phyloP scores from a whole-genome alignment of 2,329 filamentous ascomycete species.

The Aquanectria penicillioides region DNA sequence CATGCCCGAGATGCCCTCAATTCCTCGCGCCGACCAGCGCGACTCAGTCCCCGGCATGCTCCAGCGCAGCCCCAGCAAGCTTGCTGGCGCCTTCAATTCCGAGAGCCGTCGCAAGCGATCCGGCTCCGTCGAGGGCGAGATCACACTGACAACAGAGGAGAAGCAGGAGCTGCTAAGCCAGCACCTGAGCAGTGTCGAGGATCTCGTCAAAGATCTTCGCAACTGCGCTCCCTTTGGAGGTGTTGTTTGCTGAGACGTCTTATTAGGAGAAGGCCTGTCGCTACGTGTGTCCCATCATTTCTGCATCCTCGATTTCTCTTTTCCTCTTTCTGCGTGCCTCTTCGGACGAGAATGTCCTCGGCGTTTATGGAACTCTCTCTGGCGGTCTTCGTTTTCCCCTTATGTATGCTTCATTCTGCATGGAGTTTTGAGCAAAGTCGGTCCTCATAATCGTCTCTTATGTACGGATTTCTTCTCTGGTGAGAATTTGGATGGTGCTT shows the following conservation, averaged over 20 bases:
- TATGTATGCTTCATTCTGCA: slow-evolving; percentile 27
- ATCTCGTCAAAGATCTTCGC: slow-evolving; percentile 84
- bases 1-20: slow-evolving; percentile 83
- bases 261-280: neutral
- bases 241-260: slow-evolving; percentile 55
- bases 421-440: slow-evolving; percentile 39
- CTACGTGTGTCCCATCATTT: neutral
- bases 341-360: slow-evolving; percentile 8
- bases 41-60: slow-evolving; percentile 62
- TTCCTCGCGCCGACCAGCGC: slow-evolving; percentile 59
- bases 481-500: slow-evolving; percentile 36
- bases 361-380: slow-evolving; percentile 32
- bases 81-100: slow-evolving; percentile 64
- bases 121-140: slow-evolving; percentile 52
- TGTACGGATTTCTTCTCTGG: slow-evolving; percentile 26
- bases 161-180: slow-evolving; percentile 82
- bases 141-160: slow-evolving; percentile 73
- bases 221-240: slow-evolving; percentile 81
- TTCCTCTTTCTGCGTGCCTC: neutral
- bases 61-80: slow-evolving; percentile 76
- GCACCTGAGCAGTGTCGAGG: slow-evolving; percentile 84
- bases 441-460: slow-evolving; percentile 35
- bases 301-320: neutral
- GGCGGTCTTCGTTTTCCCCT: slow-evolving; percentile 8
- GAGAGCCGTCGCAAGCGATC: slow-evolving; percentile 46